A percentile compares a stretch with the other conserved stretches of the same genome.
These are phyloP conservation scores for Laguncularia racemosa DNA, from an alignment of 345 rosid genomes.

Conservation along the genomic window DNA sequence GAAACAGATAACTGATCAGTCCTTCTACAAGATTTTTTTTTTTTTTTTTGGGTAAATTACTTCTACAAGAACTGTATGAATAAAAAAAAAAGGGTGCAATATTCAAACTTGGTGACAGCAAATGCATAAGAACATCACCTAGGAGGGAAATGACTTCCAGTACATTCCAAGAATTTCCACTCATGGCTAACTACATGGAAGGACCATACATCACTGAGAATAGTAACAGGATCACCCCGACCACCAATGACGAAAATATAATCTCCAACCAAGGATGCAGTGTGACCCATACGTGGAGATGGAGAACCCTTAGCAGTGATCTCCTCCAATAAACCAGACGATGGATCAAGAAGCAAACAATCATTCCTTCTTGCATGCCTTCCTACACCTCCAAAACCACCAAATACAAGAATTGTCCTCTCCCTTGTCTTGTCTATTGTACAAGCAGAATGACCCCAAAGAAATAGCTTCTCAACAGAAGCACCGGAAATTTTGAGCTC, in stretches of 20 bases:
- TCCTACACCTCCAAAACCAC: conserved; percentile 94
- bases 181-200: conserved; percentile 33
- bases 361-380: conserved; percentile 85
- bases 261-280: conserved; percentile 62
- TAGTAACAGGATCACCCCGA: conserved; percentile 65
- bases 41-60: no score
- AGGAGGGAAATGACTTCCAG: conserved; percentile 50
- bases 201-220: conserved; percentile 73
- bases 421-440: conserved; percentile 17
- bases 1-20: no score
- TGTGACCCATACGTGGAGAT: conserved; percentile 77
- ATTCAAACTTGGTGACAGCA: neutral
- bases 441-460: conserved; percentile 90
- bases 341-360: conserved; percentile 53
- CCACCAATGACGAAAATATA: conserved; percentile 76
- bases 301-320: conserved; percentile 38
- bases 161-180: conserved; percentile 55
- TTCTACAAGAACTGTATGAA: neutral
- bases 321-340: conserved; percentile 32
- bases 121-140: conserved; percentile 31
- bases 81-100: neutral
- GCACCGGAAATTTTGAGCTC: conserved; percentile 45
- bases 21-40: no score
- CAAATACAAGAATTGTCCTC: conserved; percentile 50
- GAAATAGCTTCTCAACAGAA: conserved; percentile 66